Conservation (phyloP, 2,329 filamentous ascomycete genomes). For the Colletotrichum orbiculare region DNA sequence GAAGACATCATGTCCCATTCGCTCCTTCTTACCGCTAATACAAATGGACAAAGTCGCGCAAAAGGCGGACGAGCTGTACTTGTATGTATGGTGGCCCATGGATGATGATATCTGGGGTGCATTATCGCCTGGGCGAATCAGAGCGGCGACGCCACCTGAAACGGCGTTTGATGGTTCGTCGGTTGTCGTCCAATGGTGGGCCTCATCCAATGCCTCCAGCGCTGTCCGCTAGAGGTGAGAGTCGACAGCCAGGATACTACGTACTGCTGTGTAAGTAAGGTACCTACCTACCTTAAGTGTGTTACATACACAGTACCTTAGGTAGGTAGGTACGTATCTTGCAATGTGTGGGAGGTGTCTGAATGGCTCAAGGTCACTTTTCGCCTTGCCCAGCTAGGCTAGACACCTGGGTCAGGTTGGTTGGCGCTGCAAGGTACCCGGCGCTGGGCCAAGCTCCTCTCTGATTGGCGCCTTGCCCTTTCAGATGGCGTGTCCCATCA, state of each 20-base stretch:
- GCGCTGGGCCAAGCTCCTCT: background rate
- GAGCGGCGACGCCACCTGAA: constrained; percentile 22
- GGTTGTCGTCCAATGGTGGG: constrained; percentile 15
- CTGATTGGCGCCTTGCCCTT: background rate
- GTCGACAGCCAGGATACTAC: background rate
- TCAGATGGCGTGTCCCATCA: background rate
- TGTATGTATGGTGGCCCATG: no score
- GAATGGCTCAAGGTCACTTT: no score
- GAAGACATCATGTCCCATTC: background rate
- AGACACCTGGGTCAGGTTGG: constrained; percentile 1
- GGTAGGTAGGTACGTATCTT: no score
- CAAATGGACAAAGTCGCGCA: background rate
- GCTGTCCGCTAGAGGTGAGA: background rate
- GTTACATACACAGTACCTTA: no score
- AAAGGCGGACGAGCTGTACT: background rate
- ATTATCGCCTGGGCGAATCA: constrained; percentile 26
- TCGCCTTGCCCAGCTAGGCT: no score
- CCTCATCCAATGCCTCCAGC: background rate
- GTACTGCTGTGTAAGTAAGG: no score
- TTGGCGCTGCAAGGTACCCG: constrained; percentile 36
- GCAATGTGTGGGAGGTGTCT: no score
- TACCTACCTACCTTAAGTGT: no score
- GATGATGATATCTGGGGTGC: constrained; percentile 4
- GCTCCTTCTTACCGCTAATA: constrained; percentile 20
- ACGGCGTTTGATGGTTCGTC: constrained; percentile 33